Evolutionary conservation across 2,329 filamentous ascomycete genomes (phyloP).

Genomic region (Pseudogymnoascus sp.): DNA sequence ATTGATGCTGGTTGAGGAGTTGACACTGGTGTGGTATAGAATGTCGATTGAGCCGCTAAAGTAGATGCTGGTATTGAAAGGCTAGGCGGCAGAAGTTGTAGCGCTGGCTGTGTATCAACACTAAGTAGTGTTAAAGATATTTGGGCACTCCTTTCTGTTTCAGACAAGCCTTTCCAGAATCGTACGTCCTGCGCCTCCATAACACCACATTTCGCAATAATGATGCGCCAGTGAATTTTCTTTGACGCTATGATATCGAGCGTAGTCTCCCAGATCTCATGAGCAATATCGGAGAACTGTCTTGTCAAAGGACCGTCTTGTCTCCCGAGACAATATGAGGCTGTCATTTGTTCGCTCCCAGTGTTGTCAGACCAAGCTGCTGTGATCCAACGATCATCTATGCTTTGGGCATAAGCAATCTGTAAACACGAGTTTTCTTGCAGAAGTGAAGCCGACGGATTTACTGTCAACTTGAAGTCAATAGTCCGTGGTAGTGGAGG

Average conservation of each 20-base stretch:
- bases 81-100: conserved; percentile 52
- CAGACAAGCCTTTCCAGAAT: conserved; percentile 45
- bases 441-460: conserved; percentile 63
- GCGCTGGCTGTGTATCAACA: conserved; percentile 54
- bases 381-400: conserved; percentile 69
- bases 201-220: conserved; percentile 61
- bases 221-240: conserved; percentile 68
- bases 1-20: conserved; percentile 52
- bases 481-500: conserved; percentile 60
- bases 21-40: conserved; percentile 56
- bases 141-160: conserved; percentile 40
- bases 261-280: conserved; percentile 72
- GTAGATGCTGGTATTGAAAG: conserved; percentile 38
- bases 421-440: conserved; percentile 75
- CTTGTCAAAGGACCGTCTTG: conserved; percentile 44
- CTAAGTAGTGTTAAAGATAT: conserved; percentile 52
- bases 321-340: conserved; percentile 62
- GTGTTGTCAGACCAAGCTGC: conserved; percentile 74
- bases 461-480: conserved; percentile 62
- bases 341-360: conserved; percentile 62
- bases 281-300: conserved; percentile 53
- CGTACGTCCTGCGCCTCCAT: conserved; percentile 60
- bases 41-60: conserved; percentile 32
- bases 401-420: conserved; percentile 66
- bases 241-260: conserved; percentile 60